These are phyloP conservation scores for Entomortierella beljakovae DNA, from an alignment of 192 early-diverging fungal species.

Conservation along the genomic window DNA sequence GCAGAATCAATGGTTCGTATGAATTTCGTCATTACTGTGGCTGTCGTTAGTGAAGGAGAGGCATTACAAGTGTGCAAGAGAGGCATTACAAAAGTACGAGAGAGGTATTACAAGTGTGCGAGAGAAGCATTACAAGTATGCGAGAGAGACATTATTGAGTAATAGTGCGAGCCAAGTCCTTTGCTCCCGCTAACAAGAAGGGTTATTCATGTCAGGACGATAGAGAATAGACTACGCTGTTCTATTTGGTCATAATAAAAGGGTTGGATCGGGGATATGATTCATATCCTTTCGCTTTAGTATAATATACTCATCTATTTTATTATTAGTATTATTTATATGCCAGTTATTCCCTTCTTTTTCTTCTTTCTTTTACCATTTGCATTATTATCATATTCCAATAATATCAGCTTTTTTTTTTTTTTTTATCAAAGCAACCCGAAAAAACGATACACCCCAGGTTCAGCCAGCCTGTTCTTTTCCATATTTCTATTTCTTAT, in stretches of 20 bases:
- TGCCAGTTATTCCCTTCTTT: not conserved
- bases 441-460: not conserved
- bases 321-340: not conserved
- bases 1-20: too few relatives aligned
- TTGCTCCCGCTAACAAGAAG: too few relatives aligned
- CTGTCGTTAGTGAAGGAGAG: too few relatives aligned
- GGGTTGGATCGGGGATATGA: not conserved
- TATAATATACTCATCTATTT: not conserved
- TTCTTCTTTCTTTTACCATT: slow-evolving; percentile 6
- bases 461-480: not conserved
- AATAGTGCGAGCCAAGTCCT: too few relatives aligned
- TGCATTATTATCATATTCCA: not conserved
- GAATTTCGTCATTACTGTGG: too few relatives aligned
- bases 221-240: not conserved
- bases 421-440: not conserved
- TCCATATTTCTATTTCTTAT: too few relatives aligned
- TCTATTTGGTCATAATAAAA: not conserved
- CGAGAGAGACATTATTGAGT: too few relatives aligned
- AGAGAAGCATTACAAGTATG: too few relatives aligned
- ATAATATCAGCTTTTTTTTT: not conserved
- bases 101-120: too few relatives aligned
- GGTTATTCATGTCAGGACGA: not conserved
- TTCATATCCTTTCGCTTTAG: not conserved
- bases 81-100: too few relatives aligned
- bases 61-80: too few relatives aligned